Evolutionary conservation across 2,329 filamentous ascomycete genomes (phyloP).

Genomic region (Epichloe uncinata): DNA sequence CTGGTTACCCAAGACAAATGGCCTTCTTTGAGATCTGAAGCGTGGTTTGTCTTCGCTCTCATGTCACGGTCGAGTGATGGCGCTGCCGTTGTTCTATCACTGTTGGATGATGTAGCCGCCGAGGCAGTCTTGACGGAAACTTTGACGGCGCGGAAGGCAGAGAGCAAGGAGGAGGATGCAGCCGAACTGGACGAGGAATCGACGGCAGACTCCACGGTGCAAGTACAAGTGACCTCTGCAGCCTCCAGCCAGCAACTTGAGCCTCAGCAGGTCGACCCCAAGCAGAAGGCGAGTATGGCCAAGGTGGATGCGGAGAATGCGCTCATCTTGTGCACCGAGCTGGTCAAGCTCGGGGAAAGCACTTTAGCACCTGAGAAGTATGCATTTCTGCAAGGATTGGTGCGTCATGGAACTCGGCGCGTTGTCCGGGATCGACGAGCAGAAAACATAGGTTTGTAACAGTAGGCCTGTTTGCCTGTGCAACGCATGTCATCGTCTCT

Average conservation of each 20-base stretch:
- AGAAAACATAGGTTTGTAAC: neutral
- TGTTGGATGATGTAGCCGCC: conserved; percentile 29
- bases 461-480: no score
- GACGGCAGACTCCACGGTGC: conserved; percentile 13
- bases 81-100: conserved; percentile 28
- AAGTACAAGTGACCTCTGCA: neutral
- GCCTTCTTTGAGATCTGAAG: conserved; percentile 44
- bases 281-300: conserved; percentile 30
- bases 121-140: conserved; percentile 31
- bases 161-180: conserved; percentile 6
- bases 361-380: conserved; percentile 26
- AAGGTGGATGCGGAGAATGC: conserved; percentile 48
- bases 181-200: conserved; percentile 8
- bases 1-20: conserved; percentile 45
- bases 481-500: no score
- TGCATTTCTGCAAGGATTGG: conserved; percentile 31
- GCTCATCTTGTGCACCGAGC: conserved; percentile 42
- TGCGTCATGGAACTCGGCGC: conserved; percentile 36
- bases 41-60: conserved; percentile 49
- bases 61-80: conserved; percentile 41
- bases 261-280: conserved; percentile 33
- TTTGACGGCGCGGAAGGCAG: conserved; percentile 28
- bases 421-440: conserved; percentile 16
- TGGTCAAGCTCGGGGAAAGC: conserved; percentile 31
- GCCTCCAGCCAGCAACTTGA: conserved; percentile 24